phyloP scores from a whole-genome alignment of 257 asterid species.

The Solanum lycopersicoides region DNA sequence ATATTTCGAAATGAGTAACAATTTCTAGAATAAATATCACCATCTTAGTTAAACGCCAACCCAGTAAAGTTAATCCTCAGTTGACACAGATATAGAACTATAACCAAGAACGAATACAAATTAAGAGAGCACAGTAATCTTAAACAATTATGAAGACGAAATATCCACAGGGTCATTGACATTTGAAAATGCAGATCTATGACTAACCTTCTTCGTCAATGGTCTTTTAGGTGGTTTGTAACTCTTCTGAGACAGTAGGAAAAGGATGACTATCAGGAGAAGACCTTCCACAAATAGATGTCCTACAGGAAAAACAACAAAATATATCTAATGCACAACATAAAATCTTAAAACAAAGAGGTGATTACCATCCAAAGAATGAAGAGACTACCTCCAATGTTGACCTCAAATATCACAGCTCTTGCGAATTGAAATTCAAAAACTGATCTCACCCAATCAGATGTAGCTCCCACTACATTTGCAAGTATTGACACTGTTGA shows the following conservation, averaged over 20 bases:
- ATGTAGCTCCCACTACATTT: slow-evolving; percentile 37
- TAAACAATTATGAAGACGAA: neutral
- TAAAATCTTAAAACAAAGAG: neutral
- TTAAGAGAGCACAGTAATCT: neutral
- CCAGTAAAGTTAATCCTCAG: neutral
- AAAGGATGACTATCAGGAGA: slow-evolving; percentile 72
- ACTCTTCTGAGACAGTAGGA: slow-evolving; percentile 79
- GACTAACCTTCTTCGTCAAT: slow-evolving; percentile 64
- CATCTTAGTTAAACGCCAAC: neutral
- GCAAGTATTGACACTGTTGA: slow-evolving; percentile 24
- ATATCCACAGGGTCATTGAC: neutral
- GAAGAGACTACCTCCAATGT: slow-evolving; percentile 54
- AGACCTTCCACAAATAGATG: slow-evolving; percentile 92
- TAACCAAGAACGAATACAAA: neutral
- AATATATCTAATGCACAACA: neutral
- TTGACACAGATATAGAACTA: neutral
- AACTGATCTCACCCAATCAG: slow-evolving; percentile 58
- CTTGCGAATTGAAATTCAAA: slow-evolving; percentile 62
- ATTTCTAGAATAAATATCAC: neutral
- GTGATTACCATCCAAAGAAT: neutral
- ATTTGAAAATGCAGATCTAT: neutral
- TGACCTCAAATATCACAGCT: slow-evolving; percentile 85
- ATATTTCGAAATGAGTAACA: neutral
- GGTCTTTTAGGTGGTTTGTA: slow-evolving; percentile 98
- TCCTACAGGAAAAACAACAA: slow-evolving; percentile 31